Evolutionary conservation across 2,329 filamentous ascomycete species (phyloP), one percentile per base, ranked within the genome.

Genomic region (Exutisphaerella laricina): DNA sequence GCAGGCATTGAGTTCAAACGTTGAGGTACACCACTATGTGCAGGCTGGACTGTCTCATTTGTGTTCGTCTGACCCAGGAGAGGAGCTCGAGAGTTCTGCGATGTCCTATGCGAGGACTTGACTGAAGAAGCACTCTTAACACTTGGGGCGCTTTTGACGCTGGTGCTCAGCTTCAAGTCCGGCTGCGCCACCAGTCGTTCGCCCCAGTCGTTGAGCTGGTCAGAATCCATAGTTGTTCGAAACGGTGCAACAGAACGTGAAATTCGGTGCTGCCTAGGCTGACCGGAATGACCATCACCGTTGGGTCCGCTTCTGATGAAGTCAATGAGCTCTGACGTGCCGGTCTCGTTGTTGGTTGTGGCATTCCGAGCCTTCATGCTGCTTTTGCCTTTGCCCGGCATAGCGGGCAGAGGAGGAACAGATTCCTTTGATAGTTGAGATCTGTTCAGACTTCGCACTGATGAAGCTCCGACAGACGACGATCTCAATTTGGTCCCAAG

Each of bases 311-410:
- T 82, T 33, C 89, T 82, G 52, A 98, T 94, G 63, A 98, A 97
- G 61, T 97, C 89, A 53, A 96, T 95, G 45, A 98, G 70, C 48
- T 96, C 92, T 9, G 86, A 85, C 43, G 82, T 94, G 51, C 82
- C 82, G 37, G 80, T 74, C 12, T 80, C 74, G 30, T 75, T 72
- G 48, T 37, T 42, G 20, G 88, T 82, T 36, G 88, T 84, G 45
- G 90, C 57, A 20, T 40, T 49, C 38, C 59, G 51, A 10, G 60
- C 50, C 46, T 60, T 55, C 51, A 57, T 49, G 33, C 44, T 51
- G 41, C 45, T 38, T 38, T 46, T 53, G 36, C 42, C 39, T 33
- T 48, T 52, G 33, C 34, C 45, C 12, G 58, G 54, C 30, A 60
- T 46, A 4, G 49, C 41, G 1, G 58, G 58, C 17, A 61, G 44